Evolutionary conservation across 2,329 filamentous ascomycete genomes (phyloP).

Genomic region (Corniculantispora saksenae): DNA sequence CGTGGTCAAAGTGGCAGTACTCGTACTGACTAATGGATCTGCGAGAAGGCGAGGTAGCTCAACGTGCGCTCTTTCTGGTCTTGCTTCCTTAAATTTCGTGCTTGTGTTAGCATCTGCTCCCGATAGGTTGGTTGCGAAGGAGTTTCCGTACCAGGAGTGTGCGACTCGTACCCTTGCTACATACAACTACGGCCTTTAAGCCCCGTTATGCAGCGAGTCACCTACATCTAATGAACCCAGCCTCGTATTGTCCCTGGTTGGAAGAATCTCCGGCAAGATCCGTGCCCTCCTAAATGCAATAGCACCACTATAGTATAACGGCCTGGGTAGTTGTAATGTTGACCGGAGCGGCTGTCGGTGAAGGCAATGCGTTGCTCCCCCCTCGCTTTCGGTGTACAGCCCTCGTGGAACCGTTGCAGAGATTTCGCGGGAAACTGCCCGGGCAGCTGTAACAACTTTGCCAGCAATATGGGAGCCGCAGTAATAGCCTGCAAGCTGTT

Average conservation of each 20-base stretch:
- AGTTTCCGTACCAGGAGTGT: neutral
- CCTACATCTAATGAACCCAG: conserved; percentile 1
- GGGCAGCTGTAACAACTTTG: neutral
- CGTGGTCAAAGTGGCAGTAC: neutral
- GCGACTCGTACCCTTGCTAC: conserved; percentile 1
- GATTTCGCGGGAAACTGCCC: neutral
- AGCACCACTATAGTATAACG: neutral
- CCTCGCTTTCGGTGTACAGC: neutral
- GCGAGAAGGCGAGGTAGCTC: too few species aligned
- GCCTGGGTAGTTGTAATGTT: neutral
- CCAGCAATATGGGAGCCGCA: neutral
- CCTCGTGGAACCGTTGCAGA: neutral
- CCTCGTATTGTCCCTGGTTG: neutral
- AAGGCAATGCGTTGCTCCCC: neutral
- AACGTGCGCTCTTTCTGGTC: neutral
- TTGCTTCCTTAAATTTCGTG: too few species aligned
- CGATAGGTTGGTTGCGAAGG: neutral
- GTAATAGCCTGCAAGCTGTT: neutral
- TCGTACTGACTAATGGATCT: neutral
- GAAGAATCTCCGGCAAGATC: neutral
- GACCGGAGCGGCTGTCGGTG: neutral
- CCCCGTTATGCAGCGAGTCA: neutral
- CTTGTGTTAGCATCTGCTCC: too few species aligned
- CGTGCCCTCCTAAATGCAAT: neutral
- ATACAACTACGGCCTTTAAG: neutral